Conservation (phyloP, 176 grass and related monocot species). For the Pontederia paniculata region DNA sequence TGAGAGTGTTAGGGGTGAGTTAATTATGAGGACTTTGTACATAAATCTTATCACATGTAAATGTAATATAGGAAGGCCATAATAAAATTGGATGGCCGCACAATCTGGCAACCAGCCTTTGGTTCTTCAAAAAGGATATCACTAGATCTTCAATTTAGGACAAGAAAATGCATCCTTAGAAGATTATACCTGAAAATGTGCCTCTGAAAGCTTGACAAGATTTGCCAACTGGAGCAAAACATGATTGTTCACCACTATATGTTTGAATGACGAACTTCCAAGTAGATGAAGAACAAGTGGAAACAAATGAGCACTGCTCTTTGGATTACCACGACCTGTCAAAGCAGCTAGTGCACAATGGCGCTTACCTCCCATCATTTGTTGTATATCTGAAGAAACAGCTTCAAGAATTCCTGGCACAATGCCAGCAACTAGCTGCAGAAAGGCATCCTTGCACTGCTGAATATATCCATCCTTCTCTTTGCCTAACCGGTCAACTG, state of each 20-base stretch:
- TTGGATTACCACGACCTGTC: slow-evolving; percentile 58
- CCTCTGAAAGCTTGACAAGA: slow-evolving; percentile 84
- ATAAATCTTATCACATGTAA: no score
- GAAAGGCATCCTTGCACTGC: slow-evolving; percentile 72
- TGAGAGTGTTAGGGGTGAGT: no score
- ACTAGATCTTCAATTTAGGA: not conserved
- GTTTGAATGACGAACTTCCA: slow-evolving; percentile 77
- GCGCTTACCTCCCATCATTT: slow-evolving; percentile 79
- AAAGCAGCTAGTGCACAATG: slow-evolving; percentile 57
- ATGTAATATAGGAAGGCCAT: no score
- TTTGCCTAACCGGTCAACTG: slow-evolving; percentile 77
- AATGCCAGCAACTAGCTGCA: slow-evolving; percentile 47
- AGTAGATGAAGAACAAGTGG: slow-evolving; percentile 94
- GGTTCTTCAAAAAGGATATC: no score
- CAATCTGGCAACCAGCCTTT: no score
- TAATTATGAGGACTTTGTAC: no score
- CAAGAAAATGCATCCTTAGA: not conserved
- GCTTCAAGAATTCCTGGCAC: slow-evolving; percentile 80
- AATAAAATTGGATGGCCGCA: no score
- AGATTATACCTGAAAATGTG: slow-evolving; percentile 64
- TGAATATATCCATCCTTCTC: slow-evolving; percentile 78
- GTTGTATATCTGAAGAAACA: slow-evolving; percentile 71
- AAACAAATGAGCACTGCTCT: slow-evolving; percentile 73
- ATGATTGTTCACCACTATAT: slow-evolving; percentile 61
- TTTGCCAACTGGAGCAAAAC: slow-evolving; percentile 78